Percentiles rank a stretch among this genome's conserved stretches.
These are phyloP conservation scores for Deinandra increscens DNA, from an alignment of 129 eudicot genomes.

Conservation along the genomic window DNA sequence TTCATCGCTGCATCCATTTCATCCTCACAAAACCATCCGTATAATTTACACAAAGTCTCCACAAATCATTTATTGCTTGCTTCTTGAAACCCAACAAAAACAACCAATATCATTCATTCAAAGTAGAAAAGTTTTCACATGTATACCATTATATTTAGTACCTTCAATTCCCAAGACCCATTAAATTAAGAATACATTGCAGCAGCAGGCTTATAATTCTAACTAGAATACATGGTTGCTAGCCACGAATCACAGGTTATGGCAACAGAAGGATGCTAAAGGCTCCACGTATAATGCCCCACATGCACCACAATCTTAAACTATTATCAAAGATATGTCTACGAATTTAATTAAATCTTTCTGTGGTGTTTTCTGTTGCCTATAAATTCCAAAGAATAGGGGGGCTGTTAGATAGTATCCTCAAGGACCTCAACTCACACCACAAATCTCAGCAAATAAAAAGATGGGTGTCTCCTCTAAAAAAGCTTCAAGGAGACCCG, in stretches of 20 bases:
- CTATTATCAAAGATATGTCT: not conserved
- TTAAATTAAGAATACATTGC: too few relatives aligned
- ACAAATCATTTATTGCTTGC: too few relatives aligned
- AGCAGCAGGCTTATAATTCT: too few relatives aligned
- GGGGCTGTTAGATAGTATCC: too few relatives aligned
- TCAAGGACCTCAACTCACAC: not conserved
- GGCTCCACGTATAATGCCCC: conserved; percentile 21
- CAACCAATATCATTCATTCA: too few relatives aligned
- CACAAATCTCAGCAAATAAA: not conserved
- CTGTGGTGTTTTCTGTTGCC: not conserved
- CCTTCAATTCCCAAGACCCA: conserved; percentile 21
- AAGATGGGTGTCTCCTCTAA: conserved; percentile 35
- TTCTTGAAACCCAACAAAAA: too few relatives aligned
- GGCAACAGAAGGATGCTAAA: not conserved
- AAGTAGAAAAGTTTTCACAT: conserved; percentile 5
- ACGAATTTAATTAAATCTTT: not conserved
- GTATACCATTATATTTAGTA: not conserved
- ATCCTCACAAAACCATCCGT: too few relatives aligned
- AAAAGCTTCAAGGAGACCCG: conserved; percentile 11
- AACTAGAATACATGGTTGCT: not conserved
- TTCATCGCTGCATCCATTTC: too few relatives aligned
- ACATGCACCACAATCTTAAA: conserved; percentile 7
- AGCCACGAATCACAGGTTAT: not conserved
- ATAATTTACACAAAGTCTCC: too few relatives aligned
- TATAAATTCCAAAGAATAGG: conserved; percentile 17